phyloP scores from a whole-genome alignment of 2,329 filamentous ascomycete species.

The Dothiorella sarmentorum region DNA sequence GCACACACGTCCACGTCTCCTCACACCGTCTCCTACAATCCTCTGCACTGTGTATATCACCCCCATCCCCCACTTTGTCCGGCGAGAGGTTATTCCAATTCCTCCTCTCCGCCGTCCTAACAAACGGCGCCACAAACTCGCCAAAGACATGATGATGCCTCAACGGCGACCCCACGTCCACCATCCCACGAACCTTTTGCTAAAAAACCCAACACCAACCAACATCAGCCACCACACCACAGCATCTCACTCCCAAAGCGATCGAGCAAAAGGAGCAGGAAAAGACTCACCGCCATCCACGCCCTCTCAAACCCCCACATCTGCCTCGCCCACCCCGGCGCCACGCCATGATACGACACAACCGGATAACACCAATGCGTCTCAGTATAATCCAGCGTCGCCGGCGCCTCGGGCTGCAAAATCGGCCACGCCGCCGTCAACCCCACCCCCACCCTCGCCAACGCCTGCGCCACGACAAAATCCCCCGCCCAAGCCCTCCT shows the following conservation, averaged over 20 bases:
- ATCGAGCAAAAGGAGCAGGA: too few species aligned
- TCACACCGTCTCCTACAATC: conserved; percentile 32
- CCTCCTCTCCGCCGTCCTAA: conserved; percentile 22
- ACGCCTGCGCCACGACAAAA: conserved; percentile 36
- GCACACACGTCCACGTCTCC: conserved; percentile 30
- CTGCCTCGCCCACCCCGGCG: conserved; percentile 34
- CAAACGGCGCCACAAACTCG: conserved; percentile 31
- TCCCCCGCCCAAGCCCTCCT: conserved; percentile 39
- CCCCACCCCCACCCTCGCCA: conserved; percentile 34
- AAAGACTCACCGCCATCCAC: conserved; percentile 34
- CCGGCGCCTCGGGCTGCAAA: conserved; percentile 45
- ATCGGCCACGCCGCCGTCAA: conserved; percentile 42
- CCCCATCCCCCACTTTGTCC: not conserved
- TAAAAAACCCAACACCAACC: too few species aligned
- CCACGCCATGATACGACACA: conserved; percentile 41
- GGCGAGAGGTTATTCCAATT: conserved; percentile 36
- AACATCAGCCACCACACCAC: too few species aligned
- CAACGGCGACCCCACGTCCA: not conserved
- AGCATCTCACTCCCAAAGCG: too few species aligned
- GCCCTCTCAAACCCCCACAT: conserved; percentile 40
- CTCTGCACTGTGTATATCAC: conserved; percentile 24
- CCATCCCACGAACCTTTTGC: not conserved
- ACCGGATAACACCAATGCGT: conserved; percentile 42
- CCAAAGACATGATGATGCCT: conserved; percentile 35
- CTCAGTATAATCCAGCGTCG: conserved; percentile 38